Evolutionary conservation across 2,329 filamentous ascomycete genomes (phyloP), one percentile per base, ranked within the genome.

Genomic region (Fusarium praegraminearum): DNA sequence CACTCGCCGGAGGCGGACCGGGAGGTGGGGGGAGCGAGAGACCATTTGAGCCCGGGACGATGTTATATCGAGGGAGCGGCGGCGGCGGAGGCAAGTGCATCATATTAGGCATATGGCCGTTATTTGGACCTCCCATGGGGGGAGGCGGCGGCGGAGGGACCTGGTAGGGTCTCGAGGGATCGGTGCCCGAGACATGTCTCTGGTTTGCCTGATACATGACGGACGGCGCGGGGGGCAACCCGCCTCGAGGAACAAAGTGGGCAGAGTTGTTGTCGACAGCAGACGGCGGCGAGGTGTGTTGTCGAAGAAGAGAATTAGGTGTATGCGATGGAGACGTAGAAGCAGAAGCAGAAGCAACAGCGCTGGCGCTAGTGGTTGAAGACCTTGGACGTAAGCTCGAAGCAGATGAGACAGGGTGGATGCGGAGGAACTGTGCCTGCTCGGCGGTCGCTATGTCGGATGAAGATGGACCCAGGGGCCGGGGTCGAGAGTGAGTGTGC

Each of bases 151-250:
- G 86, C 47, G 86, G 86, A 62, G 85, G 86, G 67, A 88, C 80
- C 73, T 84, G 84, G 75, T 84, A 89, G 47, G 84, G 78, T 76
- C 86, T 83, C 67, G 83, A 79, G 65, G 82, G 80, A 74, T 89
- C 85, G 66, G 76, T 77, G 75, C 77, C 79, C 76, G 80, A 79
- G 70, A 78, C 80, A 80, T 83, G 81, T 77, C 85, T 80, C 76
- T 87, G 86, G 49, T 82, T 79, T 70, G 82, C 82, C 75, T 83
- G 83, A 79, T 88, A 89, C 87, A 89, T 89, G 78, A 67, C 78
- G 75, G 75, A 73, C 69, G 76, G 61, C 53, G 73, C 72, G 75
- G 69, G 71, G 69, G 72, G 68, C 58, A 66, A 69, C 74, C 74
- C 72, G 74, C 73, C 70, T 70, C 68, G 70, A 71, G 69, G 57